Conservation (phyloP, 2,329 filamentous ascomycete species). For the Aspergillus caelatus region DNA sequence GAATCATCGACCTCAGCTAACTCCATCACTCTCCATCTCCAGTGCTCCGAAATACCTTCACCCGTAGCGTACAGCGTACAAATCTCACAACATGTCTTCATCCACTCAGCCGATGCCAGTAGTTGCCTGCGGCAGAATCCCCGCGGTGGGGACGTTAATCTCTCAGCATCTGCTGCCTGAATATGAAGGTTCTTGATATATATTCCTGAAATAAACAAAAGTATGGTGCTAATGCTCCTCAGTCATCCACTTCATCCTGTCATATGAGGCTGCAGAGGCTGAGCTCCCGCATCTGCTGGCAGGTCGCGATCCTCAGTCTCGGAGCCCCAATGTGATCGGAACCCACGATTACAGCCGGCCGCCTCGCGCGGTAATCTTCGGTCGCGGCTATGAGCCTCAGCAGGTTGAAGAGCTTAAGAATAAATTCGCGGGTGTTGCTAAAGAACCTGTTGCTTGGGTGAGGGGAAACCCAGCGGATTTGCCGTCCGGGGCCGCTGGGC, state of each 20-base stretch:
- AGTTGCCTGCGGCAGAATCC: conserved; percentile 3
- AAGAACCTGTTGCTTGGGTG: conserved; percentile 19
- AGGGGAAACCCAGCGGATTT: conserved; percentile 15
- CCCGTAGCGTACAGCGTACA: conserved; percentile 5
- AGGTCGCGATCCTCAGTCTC: conserved; percentile 24
- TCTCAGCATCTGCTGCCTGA: conserved; percentile 3
- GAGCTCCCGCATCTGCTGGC: conserved; percentile 28
- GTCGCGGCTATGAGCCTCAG: conserved; percentile 24
- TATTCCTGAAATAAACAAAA: neutral
- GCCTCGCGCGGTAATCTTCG: conserved; percentile 31
- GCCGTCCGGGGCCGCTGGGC: conserved; percentile 8
- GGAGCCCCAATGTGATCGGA: conserved; percentile 25
- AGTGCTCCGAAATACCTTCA: conserved; percentile 7
- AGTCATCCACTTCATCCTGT: conserved; percentile 30
- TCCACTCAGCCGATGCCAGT: conserved; percentile 11
- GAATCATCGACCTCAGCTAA: neutral
- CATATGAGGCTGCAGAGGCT: conserved; percentile 17
- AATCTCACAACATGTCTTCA: conserved; percentile 16
- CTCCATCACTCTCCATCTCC: conserved; percentile 3
- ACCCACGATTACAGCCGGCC: conserved; percentile 28
- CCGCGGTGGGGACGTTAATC: conserved; percentile 7
- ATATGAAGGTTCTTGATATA: conserved; percentile 10
- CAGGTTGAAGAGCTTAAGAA: conserved; percentile 17
- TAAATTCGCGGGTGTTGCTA: conserved; percentile 2
- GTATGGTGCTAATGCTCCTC: neutral